Conservation (phyloP, 306 rosid species). For the Gleditsia sinensis region DNA sequence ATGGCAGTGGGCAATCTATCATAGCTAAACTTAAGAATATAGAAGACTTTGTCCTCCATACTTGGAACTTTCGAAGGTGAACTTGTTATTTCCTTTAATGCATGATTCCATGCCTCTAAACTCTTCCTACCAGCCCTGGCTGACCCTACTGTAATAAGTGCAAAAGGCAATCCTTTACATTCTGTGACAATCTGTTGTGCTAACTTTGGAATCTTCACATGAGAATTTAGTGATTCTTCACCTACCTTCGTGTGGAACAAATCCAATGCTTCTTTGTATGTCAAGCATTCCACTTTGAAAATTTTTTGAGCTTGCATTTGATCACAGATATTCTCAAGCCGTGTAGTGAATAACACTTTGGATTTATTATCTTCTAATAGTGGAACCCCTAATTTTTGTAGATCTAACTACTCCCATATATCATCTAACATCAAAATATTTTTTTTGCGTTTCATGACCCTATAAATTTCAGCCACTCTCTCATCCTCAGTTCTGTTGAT, state of each 20-base stretch:
- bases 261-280: not conserved
- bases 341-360: conserved; percentile 7
- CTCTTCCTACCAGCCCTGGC: conserved; percentile 26
- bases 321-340: not conserved
- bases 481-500: not conserved
- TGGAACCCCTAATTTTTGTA: not conserved
- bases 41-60: conserved; percentile 8
- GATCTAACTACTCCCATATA: not conserved
- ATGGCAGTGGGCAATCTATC: conserved; percentile 17
- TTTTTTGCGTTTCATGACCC: not conserved
- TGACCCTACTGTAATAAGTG: conserved; percentile 15
- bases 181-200: not conserved
- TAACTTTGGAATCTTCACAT: not conserved
- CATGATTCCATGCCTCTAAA: conserved; percentile 5
- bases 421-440: conserved; percentile 29
- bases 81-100: not conserved
- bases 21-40: conserved; percentile 15
- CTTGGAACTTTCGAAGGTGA: not conserved
- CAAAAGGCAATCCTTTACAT: conserved; percentile 27
- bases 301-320: not conserved
- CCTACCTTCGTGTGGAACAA: not conserved
- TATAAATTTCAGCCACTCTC: not conserved
- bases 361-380: not conserved
- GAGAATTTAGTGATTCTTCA: not conserved
- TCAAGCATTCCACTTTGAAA: not conserved